Evolutionary conservation across 257 asterid genomes (phyloP).

Genomic region (Striga asiatica): DNA sequence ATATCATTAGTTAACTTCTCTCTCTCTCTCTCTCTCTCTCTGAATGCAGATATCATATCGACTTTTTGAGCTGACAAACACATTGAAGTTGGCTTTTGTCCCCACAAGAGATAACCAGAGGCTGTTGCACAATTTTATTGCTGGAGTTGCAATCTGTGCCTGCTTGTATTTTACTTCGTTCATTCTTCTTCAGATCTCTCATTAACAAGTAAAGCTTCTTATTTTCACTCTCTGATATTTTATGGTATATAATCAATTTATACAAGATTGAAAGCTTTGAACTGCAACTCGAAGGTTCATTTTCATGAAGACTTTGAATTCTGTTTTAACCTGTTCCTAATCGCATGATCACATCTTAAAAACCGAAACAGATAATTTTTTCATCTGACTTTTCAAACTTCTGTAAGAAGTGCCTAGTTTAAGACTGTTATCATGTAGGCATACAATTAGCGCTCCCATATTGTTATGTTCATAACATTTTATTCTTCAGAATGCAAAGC

Average conservation of each 20-base stretch:
- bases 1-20: background rate
- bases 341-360: too few species aligned
- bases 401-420: too few species aligned
- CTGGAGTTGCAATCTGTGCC: conserved; percentile 44
- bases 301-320: too few species aligned
- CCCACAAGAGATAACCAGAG: conserved; percentile 55
- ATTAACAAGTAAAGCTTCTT: conserved; percentile 39
- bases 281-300: too few species aligned
- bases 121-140: conserved; percentile 49
- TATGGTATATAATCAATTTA: background rate
- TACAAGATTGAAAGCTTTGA: background rate
- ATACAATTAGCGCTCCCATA: too few species aligned
- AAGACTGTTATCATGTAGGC: too few species aligned
- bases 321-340: too few species aligned
- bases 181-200: conserved; percentile 62
- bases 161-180: conserved; percentile 46
- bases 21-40: background rate
- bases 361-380: too few species aligned
- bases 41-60: conserved; percentile 57
- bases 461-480: too few species aligned
- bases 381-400: too few species aligned
- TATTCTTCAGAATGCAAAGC: too few species aligned
- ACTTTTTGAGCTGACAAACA: conserved; percentile 74
- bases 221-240: background rate
- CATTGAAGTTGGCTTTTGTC: conserved; percentile 57